Evolutionary conservation across 1,139 yeast species (phyloP).

Genomic region (Debaryomyces coudertii): DNA sequence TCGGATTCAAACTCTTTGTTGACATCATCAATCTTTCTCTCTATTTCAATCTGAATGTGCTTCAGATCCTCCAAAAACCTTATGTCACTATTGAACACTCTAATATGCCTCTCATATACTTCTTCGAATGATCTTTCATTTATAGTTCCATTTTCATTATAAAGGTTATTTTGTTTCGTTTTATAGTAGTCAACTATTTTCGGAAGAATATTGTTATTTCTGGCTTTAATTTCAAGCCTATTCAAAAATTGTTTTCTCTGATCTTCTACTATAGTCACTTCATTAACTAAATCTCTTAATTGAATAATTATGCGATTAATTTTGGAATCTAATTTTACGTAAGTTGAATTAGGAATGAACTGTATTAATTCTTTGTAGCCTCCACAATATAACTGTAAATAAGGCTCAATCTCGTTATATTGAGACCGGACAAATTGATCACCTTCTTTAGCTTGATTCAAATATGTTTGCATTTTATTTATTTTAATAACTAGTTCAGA

Average conservation of each 20-base stretch:
- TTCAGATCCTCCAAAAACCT: slow-evolving; percentile 40
- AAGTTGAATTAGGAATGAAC: slow-evolving; percentile 54
- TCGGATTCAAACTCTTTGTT: slow-evolving; percentile 38
- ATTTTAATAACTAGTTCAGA: slow-evolving; percentile 41
- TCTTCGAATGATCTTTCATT: slow-evolving; percentile 35
- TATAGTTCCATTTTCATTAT: slow-evolving; percentile 22
- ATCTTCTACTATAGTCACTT: slow-evolving; percentile 28
- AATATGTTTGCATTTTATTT: slow-evolving; percentile 48
- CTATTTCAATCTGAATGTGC: slow-evolving; percentile 44
- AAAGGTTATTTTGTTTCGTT: slow-evolving; percentile 18
- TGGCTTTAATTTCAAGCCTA: slow-evolving; percentile 46
- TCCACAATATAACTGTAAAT: slow-evolving; percentile 48
- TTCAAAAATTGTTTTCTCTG: slow-evolving; percentile 45
- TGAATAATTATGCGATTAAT: slow-evolving; percentile 41
- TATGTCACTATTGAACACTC: slow-evolving; percentile 44
- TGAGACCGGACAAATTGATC: slow-evolving; percentile 55
- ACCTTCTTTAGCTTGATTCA: slow-evolving; percentile 62
- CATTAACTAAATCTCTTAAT: slow-evolving; percentile 41
- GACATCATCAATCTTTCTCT: slow-evolving; percentile 45
- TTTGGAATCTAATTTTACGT: slow-evolving; percentile 43
- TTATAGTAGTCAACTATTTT: slow-evolving; percentile 50
- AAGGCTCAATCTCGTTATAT: slow-evolving; percentile 45
- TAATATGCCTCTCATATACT: slow-evolving; percentile 41
- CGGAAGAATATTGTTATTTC: slow-evolving; percentile 54
- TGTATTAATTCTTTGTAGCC: slow-evolving; percentile 44